These are phyloP conservation scores for Calocybe gangraenosa DNA, from an alignment of 768 basidiomycete genomes.

Conservation along the genomic window DNA sequence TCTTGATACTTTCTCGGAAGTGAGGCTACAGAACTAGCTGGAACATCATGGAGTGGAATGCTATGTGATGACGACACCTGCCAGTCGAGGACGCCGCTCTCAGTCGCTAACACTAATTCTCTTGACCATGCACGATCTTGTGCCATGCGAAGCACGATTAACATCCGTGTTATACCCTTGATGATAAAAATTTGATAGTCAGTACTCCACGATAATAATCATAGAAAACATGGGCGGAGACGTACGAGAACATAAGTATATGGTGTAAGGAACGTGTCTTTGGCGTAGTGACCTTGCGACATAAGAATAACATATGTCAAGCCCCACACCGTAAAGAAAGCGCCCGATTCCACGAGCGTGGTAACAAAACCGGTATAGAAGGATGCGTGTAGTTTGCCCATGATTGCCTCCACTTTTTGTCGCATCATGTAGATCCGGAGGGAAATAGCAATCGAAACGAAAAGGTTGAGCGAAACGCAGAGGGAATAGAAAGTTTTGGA, in stretches of 20 bases:
- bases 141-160: slow-evolving; percentile 36
- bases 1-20: slow-evolving; percentile 15
- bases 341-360: slow-evolving; percentile 20
- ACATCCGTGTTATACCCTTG: slow-evolving; percentile 30
- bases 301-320: slow-evolving; percentile 18
- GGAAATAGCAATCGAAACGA: slow-evolving; percentile 13
- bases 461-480: slow-evolving; percentile 19
- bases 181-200: not conserved
- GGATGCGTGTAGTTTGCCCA: slow-evolving; percentile 18
- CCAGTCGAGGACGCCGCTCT: slow-evolving; percentile 33
- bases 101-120: slow-evolving; percentile 28
- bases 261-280: slow-evolving; percentile 15
- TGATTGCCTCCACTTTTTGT: slow-evolving; percentile 12
- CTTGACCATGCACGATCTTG: slow-evolving; percentile 35
- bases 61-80: slow-evolving; percentile 33
- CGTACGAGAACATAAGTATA: slow-evolving; percentile 19
- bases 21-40: slow-evolving; percentile 14
- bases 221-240: not conserved
- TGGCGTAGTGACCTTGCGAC: slow-evolving; percentile 3
- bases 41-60: slow-evolving; percentile 22
- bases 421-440: slow-evolving; percentile 15
- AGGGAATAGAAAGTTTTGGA: slow-evolving; percentile 16
- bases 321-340: slow-evolving; percentile 19
- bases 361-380: slow-evolving; percentile 19
- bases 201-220: not conserved